phyloP scores from a whole-genome alignment of 768 basidiomycete species.

The Epithele typhae region DNA sequence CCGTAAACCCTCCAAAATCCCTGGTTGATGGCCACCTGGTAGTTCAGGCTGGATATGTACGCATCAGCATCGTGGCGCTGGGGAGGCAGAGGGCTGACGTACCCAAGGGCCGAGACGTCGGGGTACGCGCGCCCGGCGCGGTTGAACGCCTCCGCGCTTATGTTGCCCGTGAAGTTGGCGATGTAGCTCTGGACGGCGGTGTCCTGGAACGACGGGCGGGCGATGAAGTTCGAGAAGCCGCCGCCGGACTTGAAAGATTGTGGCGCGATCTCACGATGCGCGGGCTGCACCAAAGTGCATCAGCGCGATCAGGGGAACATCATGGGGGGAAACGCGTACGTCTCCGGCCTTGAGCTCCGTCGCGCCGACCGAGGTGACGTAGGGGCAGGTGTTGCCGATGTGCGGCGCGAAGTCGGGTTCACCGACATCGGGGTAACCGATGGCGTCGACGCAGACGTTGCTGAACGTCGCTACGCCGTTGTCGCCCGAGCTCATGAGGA shows the following conservation, averaged over 20 bases:
- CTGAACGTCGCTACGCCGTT: constrained; percentile 30
- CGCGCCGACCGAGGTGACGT: constrained; percentile 30
- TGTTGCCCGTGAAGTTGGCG: constrained; percentile 27
- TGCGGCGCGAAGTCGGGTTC: too few relatives aligned
- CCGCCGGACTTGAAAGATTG: constrained; percentile 31
- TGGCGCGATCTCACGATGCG: constrained; percentile 28
- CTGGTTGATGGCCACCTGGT: background rate
- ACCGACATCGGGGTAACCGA: too few relatives aligned
- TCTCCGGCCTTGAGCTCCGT: constrained; percentile 12
- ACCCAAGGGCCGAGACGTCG: constrained; percentile 31
- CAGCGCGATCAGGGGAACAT: too few relatives aligned
- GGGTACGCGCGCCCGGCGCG: constrained; percentile 28
- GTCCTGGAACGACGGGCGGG: constrained; percentile 34
- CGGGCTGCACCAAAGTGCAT: too few relatives aligned
- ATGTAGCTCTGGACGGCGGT: constrained; percentile 23
- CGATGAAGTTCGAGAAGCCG: constrained; percentile 38
- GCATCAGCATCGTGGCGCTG: too few relatives aligned
- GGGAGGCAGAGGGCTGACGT: background rate
- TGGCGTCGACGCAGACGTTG: too few relatives aligned
- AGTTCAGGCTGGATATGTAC: too few relatives aligned
- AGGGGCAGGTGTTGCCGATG: constrained; percentile 30
- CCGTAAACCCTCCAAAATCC: constrained; percentile 2
- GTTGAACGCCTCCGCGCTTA: constrained; percentile 28
- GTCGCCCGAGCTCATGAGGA: constrained; percentile 40
- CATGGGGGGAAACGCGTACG: too few relatives aligned